Base-by-base conservation (phyloP, 371 early-diverging fungal genomes). In the Syncephalastrum contaminatum region DNA sequence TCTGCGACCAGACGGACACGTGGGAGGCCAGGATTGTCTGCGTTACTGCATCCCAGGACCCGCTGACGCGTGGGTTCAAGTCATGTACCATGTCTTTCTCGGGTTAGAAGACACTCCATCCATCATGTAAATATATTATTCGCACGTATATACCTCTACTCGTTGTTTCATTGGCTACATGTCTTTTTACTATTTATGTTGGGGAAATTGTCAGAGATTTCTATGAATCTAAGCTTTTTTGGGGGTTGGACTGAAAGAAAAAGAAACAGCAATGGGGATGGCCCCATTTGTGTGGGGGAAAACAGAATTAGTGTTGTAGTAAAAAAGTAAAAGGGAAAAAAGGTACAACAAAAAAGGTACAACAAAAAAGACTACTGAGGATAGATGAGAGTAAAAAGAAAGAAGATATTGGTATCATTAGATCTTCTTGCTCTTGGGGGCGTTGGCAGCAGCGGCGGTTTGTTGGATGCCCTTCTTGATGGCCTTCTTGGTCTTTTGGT, bases 31-130 rank as follows among this genome's bases (percentile, higher is more conserved):
- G 5, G 86, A 85, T 52, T 85, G 86, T 56, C 43, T 80, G 15
- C 61, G 86, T 50, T 85, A 80, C 60, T 83, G 84, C 68, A 83
- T 84, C 19, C 86, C 86, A 2, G 86, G 86, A 5, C 86, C 86
- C 0, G 36, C 80, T 14, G 86, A 85, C 66, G 72, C 71, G 4
- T 83, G 80, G 60, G 68, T 67, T 3, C 74, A 77, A 45, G 53
- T 85, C 14, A 43, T 84, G 39, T 84, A 79, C 54, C 66, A 84
- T 54, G 63, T 69, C 0, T 70, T 84, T 54, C 40, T 66, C 19
- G 56, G 41, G 16, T 54, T 71, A 43, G 74, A 55, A 39, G 41
- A n/a, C 36, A 12, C 36, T 30, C 10, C 36, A 12, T 30, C 36
- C 36, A 48, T 43, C 19, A 24, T 43, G 22, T 19, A 45, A 20